phyloP scores from a whole-genome alignment of 352 stramenopile species.

The Globisporangium viniferum region DNA sequence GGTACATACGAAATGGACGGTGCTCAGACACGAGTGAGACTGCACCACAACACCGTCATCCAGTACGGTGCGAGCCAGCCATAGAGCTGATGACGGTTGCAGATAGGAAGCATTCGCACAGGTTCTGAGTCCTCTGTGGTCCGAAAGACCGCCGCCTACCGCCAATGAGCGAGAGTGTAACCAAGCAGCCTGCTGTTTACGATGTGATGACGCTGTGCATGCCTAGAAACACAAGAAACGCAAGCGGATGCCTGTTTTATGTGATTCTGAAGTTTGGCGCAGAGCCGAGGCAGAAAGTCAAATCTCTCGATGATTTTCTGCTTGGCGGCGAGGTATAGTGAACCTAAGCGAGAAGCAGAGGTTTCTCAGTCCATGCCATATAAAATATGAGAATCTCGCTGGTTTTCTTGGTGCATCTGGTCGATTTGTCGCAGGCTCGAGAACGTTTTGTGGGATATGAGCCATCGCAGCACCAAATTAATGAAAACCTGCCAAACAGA shows the following conservation, averaged over 20 bases:
- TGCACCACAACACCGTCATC: not conserved
- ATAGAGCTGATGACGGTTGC: too few species aligned
- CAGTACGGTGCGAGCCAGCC: too few species aligned
- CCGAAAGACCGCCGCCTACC: too few species aligned
- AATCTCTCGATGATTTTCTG: constrained; percentile 5
- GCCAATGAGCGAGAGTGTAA: too few species aligned
- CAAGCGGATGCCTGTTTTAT: constrained; percentile 5
- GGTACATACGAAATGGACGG: not conserved
- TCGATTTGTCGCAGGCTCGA: not conserved
- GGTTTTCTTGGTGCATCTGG: not conserved
- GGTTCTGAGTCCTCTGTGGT: not conserved
- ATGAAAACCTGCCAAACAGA: not conserved
- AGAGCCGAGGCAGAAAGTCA: not conserved
- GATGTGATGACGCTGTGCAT: not conserved
- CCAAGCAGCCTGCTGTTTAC: not conserved
- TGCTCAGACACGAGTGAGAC: not conserved
- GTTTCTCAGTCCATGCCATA: not conserved
- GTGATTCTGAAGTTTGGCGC: constrained; percentile 12
- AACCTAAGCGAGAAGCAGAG: not conserved
- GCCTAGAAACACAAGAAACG: too few species aligned
- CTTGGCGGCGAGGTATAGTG: constrained; percentile 1
- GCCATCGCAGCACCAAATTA: not conserved
- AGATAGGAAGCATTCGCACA: not conserved
- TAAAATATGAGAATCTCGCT: not conserved
- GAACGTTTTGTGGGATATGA: not conserved